A percentile compares a stretch with the other conserved stretches of the same genome.
Conservation (phyloP, 768 basidiomycete genomes). For the Naganishia onofrii region DNA sequence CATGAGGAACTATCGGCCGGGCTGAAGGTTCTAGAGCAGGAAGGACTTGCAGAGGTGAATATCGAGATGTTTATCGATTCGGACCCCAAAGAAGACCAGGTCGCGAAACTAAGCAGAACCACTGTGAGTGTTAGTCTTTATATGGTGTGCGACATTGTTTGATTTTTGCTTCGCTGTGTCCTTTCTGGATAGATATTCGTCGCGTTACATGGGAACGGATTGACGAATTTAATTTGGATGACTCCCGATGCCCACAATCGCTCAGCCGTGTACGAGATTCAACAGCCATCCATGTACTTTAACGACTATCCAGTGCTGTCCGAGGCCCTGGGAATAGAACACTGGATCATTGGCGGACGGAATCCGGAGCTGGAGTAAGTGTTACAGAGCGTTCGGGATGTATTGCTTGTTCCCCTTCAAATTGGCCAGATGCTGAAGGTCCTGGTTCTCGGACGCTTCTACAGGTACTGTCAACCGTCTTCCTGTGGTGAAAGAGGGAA, state of each 20-base stretch:
- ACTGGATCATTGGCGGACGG: constrained; percentile 27
- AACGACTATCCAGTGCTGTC: constrained; percentile 23
- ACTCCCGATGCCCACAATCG: constrained; percentile 27
- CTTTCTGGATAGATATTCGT: constrained; percentile 35
- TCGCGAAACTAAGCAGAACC: constrained; percentile 31
- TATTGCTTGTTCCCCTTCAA: no score
- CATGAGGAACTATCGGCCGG: constrained; percentile 32
- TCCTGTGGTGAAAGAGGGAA: background rate
- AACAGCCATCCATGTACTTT: constrained; percentile 22
- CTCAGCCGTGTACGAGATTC: constrained; percentile 32
- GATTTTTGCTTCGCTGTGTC: background rate
- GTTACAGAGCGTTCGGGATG: no score
- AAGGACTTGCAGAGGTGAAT: constrained; percentile 38
- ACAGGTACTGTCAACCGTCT: background rate
- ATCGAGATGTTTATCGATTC: constrained; percentile 34
- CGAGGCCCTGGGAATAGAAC: constrained; percentile 23
- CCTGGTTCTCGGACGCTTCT: no score
- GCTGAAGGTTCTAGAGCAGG: constrained; percentile 31
- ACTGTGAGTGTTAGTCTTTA: constrained; percentile 5
- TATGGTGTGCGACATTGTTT: background rate
- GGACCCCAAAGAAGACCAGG: constrained; percentile 35
- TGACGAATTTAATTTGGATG: constrained; percentile 41
- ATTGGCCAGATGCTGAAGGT: no score
- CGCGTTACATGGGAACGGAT: constrained; percentile 39
- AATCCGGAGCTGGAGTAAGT: background rate